These are phyloP conservation scores for Apophysomyces elegans DNA, from an alignment of 371 early-diverging fungal species.

Conservation along the genomic window DNA sequence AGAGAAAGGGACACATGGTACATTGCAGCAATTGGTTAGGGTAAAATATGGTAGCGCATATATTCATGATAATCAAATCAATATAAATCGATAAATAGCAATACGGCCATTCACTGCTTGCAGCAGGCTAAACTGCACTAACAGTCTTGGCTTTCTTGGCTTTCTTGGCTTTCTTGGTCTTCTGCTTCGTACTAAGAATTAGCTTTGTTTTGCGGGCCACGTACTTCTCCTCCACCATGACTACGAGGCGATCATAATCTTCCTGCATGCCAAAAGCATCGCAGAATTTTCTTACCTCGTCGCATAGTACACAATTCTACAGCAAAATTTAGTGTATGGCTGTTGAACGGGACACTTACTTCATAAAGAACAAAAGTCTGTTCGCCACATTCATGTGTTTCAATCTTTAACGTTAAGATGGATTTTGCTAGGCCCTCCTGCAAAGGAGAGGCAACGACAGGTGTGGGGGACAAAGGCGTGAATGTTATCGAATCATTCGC, in stretches of 20 bases:
- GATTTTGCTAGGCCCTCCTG: background rate
- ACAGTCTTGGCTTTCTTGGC: too few relatives aligned
- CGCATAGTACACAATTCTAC: background rate
- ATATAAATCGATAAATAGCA: too few relatives aligned
- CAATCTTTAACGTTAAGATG: background rate
- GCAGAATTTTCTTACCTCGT: background rate
- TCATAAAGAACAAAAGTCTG: background rate
- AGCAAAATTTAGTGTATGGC: background rate
- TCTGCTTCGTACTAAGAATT: background rate
- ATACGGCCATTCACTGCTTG: too few relatives aligned
- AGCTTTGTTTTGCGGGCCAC: background rate
- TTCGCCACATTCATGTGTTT: background rate
- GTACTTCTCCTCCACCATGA: background rate
- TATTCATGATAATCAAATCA: too few relatives aligned
- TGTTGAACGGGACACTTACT: background rate
- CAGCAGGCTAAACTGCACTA: too few relatives aligned
- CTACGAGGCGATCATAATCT: background rate
- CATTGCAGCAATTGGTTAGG: too few relatives aligned
- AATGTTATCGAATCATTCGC: background rate
- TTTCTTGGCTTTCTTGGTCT: background rate
- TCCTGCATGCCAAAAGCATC: background rate
- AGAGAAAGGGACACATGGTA: background rate
- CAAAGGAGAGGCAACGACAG: background rate
- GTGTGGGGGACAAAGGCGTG: background rate
- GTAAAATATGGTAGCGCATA: too few relatives aligned